Evolutionary conservation across 2,329 filamentous ascomycete species (phyloP), one percentile per base, ranked within the genome.

Genomic region (Penicillium sp.): DNA sequence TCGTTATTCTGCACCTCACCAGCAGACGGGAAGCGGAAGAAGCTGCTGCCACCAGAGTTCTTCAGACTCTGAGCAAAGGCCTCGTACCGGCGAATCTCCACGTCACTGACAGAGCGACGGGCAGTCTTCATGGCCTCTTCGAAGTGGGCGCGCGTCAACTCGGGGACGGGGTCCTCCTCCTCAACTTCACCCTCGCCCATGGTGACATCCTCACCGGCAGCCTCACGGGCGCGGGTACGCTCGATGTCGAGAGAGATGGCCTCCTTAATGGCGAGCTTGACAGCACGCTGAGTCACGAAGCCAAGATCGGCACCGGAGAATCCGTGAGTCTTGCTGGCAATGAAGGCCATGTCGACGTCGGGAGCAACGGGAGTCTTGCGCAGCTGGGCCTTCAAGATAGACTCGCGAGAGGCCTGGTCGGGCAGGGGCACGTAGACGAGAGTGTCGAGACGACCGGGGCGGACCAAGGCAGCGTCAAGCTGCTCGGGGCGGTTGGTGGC

Each of bases 251-350:
- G 68, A 13, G 83, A 77, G 63, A 98, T 98, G 28, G 91, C 84
- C 77, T 98, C 85, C 82, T 98, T 98, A 78, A 98, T 98, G 62
- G 93, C 93, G 66, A 97, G 85, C 84, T 98, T 98, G 79, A 95
- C 93, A 46, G 93, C 93, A 71, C 93, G 90, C 78, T 98, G 93
- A 25, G 93, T 96, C 68, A 98, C 90, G 78, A 97, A 98, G 55
- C 93, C 93, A 70, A 98, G 81, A 86, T 98, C 93, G 66, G 93
- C 93, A 90, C 93, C 93, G 48, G 93, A 97, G 83, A 97, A 98
- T 55, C 93, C 93, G 75, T 98, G 90, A 5, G 93, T 98, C 81
- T 95, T 94, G 74, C 85, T 86, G 46, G 93, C 91, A 67, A 98
- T 97, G 79, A 83, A 97, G 52, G 84, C 75, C 43, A 98, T 78